Conservation (phyloP, 2,329 filamentous ascomycete species). For the Orbilia brochopaga region DNA sequence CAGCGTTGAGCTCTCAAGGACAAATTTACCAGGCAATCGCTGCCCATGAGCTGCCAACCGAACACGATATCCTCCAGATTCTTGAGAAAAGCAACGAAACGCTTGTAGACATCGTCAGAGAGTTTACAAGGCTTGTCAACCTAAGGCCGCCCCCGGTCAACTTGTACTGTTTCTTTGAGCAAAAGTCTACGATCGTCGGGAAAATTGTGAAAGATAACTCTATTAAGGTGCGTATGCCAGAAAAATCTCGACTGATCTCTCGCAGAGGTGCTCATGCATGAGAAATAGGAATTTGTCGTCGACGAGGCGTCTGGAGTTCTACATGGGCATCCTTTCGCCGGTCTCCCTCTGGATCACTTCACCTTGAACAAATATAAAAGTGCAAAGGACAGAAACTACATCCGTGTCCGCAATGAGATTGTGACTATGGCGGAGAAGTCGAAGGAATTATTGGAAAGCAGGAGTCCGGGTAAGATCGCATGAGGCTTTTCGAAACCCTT, state of each 20-base stretch:
- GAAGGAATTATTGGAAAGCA: conserved; percentile 2
- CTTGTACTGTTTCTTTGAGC: conserved; percentile 10
- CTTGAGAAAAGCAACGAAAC: conserved; percentile 11
- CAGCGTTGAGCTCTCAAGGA: conserved; percentile 12
- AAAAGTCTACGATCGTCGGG: conserved; percentile 14
- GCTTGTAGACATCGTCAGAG: conserved; percentile 11
- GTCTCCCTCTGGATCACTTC: conserved; percentile 56
- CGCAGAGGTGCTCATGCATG: not conserved
- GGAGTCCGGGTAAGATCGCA: conserved; percentile 2
- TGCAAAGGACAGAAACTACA: conserved; percentile 55
- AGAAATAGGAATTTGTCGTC: conserved; percentile 55
- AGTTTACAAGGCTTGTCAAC: conserved; percentile 7
- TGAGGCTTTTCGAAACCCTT: not conserved
- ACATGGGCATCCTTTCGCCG: conserved; percentile 52
- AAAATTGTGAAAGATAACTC: conserved; percentile 10
- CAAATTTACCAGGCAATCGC: conserved; percentile 14
- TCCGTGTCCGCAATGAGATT: conserved; percentile 55
- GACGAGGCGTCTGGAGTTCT: conserved; percentile 55
- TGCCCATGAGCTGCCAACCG: not conserved
- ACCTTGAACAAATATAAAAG: conserved; percentile 56
- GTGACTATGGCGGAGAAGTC: conserved; percentile 7
- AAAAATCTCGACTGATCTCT: not conserved
- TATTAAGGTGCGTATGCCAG: conserved; percentile 5
- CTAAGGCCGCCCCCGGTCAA: conserved; percentile 4
- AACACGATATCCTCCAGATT: not conserved